Evolutionary conservation across 2,329 filamentous ascomycete genomes (phyloP), one percentile per base, ranked within the genome.

Genomic region (Dothideomycetes sp.): DNA sequence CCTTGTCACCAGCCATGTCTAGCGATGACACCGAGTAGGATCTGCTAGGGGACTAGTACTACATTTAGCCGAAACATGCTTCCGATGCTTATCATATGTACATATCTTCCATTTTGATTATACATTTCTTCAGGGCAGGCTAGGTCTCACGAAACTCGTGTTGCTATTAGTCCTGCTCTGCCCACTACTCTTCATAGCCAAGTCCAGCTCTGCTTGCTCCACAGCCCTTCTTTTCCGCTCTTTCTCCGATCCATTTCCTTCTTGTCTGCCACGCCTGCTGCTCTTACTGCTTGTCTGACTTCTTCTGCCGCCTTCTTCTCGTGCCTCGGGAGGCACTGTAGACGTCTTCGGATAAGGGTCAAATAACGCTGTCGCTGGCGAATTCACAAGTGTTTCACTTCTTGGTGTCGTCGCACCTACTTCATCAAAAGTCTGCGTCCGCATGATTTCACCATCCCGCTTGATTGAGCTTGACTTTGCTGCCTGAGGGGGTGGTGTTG

Each of bases 131-230:
- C n/a, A n/a, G n/a, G n/a, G n/a, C n/a, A n/a, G n/a, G n/a, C n/a
- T n/a, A n/a, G n/a, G n/a, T n/a, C n/a, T n/a, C n/a, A n/a, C n/a
- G n/a, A n/a, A n/a, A n/a, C n/a, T 35, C 19, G 31, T 37, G 14
- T 37, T 18, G 35, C 42, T 38, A 22, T 44, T 46, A 12, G 48
- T 41, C 34, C 50, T 52, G 11, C 41, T 43, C 4, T 46, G 45
- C 31, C 53, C 22, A 27, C 22, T 27, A 27, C 22, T 27, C 7
- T 12, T 27, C 22, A 12, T 45, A 22, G 47, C 29, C 12, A 55
- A 36, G 24, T 52, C 40, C 36, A 53, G 48, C 43, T 59, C 56
- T 3, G 57, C 57, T 37, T 50, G 46, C 37, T 59, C 55, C 3
- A 57, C 45, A 7, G 47, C 45, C 14, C 49, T 44, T 2, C 57